These are phyloP conservation scores for Aspergillus sp. DNA, from an alignment of 2,329 filamentous ascomycete species.

Conservation along the genomic window DNA sequence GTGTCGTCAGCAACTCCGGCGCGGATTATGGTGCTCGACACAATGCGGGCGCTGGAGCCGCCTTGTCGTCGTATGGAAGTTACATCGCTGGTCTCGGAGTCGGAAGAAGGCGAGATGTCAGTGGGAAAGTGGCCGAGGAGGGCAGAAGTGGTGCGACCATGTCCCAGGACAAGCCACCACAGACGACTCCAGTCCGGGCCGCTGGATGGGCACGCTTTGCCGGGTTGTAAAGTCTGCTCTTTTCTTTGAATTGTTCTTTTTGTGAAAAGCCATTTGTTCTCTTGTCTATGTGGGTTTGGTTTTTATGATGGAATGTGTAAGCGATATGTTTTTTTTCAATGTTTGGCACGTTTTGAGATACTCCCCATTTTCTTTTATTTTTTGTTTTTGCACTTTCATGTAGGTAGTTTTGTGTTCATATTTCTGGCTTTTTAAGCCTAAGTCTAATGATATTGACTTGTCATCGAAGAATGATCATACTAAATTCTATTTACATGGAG, in stretches of 20 bases:
- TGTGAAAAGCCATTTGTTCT: background rate
- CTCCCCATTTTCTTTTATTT: background rate
- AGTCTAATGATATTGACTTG: too few species aligned
- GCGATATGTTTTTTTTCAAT: slow-evolving; percentile 1
- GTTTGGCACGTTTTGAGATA: background rate
- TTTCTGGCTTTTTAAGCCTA: too few species aligned
- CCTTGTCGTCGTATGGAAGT: slow-evolving; percentile 36
- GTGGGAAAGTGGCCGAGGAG: slow-evolving; percentile 44
- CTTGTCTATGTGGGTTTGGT: background rate
- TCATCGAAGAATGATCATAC: too few species aligned
- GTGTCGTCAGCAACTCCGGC: slow-evolving; percentile 41
- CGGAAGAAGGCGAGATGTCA: slow-evolving; percentile 43
- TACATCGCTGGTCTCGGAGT: slow-evolving; percentile 41
- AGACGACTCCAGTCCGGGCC: slow-evolving; percentile 24
- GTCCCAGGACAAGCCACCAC: slow-evolving; percentile 11
- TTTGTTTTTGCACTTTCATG: background rate
- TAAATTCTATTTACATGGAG: background rate
- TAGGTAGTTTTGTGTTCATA: background rate
- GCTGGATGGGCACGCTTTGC: slow-evolving; percentile 45
- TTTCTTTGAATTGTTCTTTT: slow-evolving; percentile 1
- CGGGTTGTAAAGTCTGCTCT: slow-evolving; percentile 27
- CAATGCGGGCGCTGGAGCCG: slow-evolving; percentile 21
- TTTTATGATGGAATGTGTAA: slow-evolving; percentile 1
- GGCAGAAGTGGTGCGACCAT: slow-evolving; percentile 29
- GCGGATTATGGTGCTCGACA: slow-evolving; percentile 26